Conservation (phyloP, 106 monocot species). For the Phalaenopsis equestris region DNA sequence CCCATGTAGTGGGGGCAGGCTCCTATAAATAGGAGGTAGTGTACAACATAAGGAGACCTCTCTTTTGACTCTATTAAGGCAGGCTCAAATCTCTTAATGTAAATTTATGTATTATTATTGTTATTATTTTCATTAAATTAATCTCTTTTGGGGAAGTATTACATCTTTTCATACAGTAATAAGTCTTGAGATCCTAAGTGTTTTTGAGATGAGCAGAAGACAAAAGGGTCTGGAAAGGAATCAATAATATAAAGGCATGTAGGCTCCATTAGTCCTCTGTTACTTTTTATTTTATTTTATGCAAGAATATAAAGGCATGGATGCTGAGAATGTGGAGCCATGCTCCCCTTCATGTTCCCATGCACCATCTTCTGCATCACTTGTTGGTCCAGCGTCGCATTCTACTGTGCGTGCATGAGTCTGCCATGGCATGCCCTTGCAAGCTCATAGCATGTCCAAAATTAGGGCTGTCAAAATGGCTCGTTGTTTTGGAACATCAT, state of each 20-base stretch:
- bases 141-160: not conserved
- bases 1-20: too few relatives aligned
- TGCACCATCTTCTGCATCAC: not conserved
- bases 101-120: too few relatives aligned
- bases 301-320: not conserved
- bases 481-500: not conserved
- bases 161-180: not conserved
- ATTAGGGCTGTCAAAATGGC: too few relatives aligned
- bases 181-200: conserved; percentile 4
- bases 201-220: not conserved
- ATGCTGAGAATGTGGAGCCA: conserved; percentile 6
- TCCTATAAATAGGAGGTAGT: too few relatives aligned
- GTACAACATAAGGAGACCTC: too few relatives aligned
- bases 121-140: not conserved
- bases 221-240: not conserved
- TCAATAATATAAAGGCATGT: not conserved
- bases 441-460: not conserved
- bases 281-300: not conserved
- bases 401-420: not conserved
- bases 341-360: conserved; percentile 1
- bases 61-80: too few relatives aligned
- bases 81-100: too few relatives aligned
- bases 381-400: conserved; percentile 2
- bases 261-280: not conserved
- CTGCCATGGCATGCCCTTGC: not conserved